Conservation (phyloP, 192 early-diverging fungal genomes). For the Coemansia sp. region DNA sequence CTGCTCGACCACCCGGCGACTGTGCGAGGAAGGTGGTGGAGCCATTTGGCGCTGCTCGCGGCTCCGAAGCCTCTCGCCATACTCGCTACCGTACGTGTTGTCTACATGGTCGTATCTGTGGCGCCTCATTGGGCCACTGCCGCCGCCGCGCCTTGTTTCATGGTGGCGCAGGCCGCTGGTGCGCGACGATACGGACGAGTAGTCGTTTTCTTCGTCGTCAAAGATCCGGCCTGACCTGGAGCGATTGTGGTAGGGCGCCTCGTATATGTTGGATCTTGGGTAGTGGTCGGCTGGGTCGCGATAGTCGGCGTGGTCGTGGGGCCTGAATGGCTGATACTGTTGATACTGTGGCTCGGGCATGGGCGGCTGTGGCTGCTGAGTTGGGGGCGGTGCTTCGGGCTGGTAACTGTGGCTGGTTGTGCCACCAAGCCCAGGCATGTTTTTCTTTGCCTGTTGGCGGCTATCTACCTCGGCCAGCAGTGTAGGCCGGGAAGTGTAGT, state of each 20-base stretch:
- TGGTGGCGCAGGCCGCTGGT: slow-evolving; percentile 10
- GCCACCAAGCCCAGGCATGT: slow-evolving; percentile 48
- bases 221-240: slow-evolving; percentile 16
- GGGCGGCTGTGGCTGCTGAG: slow-evolving; percentile 4
- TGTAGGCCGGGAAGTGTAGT: slow-evolving; percentile 43
- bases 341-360: slow-evolving; percentile 6
- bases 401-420: slow-evolving; percentile 47
- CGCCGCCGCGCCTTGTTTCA: neutral
- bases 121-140: slow-evolving; percentile 7
- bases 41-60: slow-evolving; percentile 32
- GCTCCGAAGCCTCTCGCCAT: slow-evolving; percentile 3
- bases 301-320: slow-evolving; percentile 8
- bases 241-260: slow-evolving; percentile 1
- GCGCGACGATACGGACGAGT: slow-evolving; percentile 19
- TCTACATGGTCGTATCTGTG: slow-evolving; percentile 10
- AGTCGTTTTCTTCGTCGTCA: slow-evolving; percentile 10
- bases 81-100: slow-evolving; percentile 18
- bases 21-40: slow-evolving; percentile 11
- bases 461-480: slow-evolving; percentile 46
- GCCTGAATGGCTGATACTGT: slow-evolving; percentile 6
- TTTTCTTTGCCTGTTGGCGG: slow-evolving; percentile 42
- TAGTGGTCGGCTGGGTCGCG: slow-evolving; percentile 11
- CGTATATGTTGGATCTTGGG: neutral
- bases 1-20: slow-evolving; percentile 13
- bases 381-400: slow-evolving; percentile 10